Conservation (phyloP, 441 rosid genomes). For the Gossypium davidsonii region DNA sequence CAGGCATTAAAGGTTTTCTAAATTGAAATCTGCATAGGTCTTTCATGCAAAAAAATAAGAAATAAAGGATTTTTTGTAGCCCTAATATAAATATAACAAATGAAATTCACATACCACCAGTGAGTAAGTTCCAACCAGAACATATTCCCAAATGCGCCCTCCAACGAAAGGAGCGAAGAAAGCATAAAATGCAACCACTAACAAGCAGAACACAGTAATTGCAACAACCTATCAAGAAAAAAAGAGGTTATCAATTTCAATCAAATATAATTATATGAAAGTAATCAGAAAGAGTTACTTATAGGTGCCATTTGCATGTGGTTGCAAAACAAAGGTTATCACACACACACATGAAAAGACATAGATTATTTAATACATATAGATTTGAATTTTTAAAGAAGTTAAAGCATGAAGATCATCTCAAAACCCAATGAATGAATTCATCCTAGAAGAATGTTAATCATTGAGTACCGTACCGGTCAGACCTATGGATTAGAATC, state of each 20-base stretch:
- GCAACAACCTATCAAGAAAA: conserved; percentile 53
- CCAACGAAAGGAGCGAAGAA: conserved; percentile 70
- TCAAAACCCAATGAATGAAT: neutral
- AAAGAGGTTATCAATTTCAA: conserved; percentile 7
- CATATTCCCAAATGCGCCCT: conserved; percentile 57
- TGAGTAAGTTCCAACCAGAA: conserved; percentile 43
- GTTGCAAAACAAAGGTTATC: neutral
- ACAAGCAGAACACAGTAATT: conserved; percentile 63
- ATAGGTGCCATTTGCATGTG: neutral
- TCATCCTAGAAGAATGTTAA: neutral
- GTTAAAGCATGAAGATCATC: neutral
- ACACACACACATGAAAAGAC: neutral
- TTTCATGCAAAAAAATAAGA: neutral
- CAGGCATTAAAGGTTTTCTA: neutral
- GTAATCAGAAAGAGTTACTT: neutral
- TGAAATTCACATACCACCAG: conserved; percentile 49
- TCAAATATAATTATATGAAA: conserved; percentile 3
- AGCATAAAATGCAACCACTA: conserved; percentile 66
- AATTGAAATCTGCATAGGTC: neutral
- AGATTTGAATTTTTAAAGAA: neutral
- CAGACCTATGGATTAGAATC: neutral
- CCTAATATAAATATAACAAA: neutral
- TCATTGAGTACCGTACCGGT: neutral
- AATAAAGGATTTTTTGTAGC: neutral
- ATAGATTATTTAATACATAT: too few species aligned